Evolutionary conservation across 2,329 filamentous ascomycete genomes (phyloP), one percentile per base, ranked within the genome.

Genomic region (Pseudopyrenochaeta lycopersici): DNA sequence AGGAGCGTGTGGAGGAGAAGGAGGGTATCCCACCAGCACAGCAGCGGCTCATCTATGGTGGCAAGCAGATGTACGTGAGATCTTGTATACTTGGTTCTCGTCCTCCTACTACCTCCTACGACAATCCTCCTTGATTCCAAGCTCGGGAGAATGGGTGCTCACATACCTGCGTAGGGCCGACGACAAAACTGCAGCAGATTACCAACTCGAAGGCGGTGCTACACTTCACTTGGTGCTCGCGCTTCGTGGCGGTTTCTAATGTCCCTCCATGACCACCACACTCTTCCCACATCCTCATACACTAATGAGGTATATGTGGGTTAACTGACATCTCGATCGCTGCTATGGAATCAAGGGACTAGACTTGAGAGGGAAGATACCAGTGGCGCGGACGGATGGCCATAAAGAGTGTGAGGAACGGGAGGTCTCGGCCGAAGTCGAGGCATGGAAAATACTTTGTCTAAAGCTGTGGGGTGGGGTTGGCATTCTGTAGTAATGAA

Each of bases 1-100:
- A 99, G 84, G 95, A 98, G 80, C 93, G 94, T 71, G 95, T 99
- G 50, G 95, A 99, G 79, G 95, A 99, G 82, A 98, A 98, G 81
- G 95, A 98, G 76, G 95, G 95, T 52, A 99, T 99, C 69, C 94
- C 95, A 38, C 95, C 95, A 1, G 92, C 95, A 15, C 95, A 99
- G 80, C 95, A 99, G 80, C 89, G 95, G 54, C 82, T 99, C 63
- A 99, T 99, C 72, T 97, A 90, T 74, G 92, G 94, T 48, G 95
- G 95, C 71, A 99, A 99, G 83, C 95, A 99, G 77, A 97, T 99
- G 95, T 97, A 9, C 23, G 23, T 27, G 9, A 27, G 4, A 27
- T 27, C 9, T 9, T 27, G 23, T 27, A 27, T 27, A 27, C 23
- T 27, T 4, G 23, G 23, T 4, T 5, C 9, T 27, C 23, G 23